Percentiles rank a stretch among this genome's conserved stretches.
These are phyloP conservation scores for Sporothrix schenckii DNA, from an alignment of 2,329 filamentous ascomycete species.

Conservation along the genomic window DNA sequence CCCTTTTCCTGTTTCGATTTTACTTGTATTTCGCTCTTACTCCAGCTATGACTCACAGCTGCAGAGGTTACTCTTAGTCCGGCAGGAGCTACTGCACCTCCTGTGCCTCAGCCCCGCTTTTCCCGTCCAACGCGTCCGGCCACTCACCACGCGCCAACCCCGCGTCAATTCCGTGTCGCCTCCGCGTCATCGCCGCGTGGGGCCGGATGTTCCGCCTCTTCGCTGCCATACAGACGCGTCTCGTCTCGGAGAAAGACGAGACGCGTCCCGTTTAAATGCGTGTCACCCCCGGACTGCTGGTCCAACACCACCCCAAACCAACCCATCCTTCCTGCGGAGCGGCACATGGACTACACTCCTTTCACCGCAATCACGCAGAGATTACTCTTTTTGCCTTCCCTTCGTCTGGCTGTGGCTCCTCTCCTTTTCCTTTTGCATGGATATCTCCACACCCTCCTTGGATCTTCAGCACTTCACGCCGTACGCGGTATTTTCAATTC, in stretches of 20 bases:
- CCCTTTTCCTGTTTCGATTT: neutral
- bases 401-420: neutral
- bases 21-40: too few species aligned
- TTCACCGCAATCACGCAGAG: neutral
- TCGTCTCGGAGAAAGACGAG: slow-evolving; percentile 6
- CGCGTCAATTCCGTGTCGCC: slow-evolving; percentile 31
- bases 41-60: slow-evolving; percentile 26
- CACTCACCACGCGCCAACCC: slow-evolving; percentile 23
- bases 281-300: neutral
- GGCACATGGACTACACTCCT: neutral
- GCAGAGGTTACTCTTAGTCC: slow-evolving; percentile 2
- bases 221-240: slow-evolving; percentile 18
- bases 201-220: slow-evolving; percentile 17
- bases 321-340: neutral
- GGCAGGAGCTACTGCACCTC: slow-evolving; percentile 23
- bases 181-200: slow-evolving; percentile 30
- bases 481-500: neutral
- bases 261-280: neutral
- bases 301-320: neutral
- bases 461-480: slow-evolving; percentile 5
- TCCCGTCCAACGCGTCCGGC: slow-evolving; percentile 25
- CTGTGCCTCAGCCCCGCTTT: slow-evolving; percentile 14
- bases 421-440: neutral
- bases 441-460: neutral
- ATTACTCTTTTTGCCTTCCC: slow-evolving; percentile 17